Evolutionary conservation across 164 flowering plant genomes (phyloP).

Genomic region (Chimonanthus salicifolius): DNA sequence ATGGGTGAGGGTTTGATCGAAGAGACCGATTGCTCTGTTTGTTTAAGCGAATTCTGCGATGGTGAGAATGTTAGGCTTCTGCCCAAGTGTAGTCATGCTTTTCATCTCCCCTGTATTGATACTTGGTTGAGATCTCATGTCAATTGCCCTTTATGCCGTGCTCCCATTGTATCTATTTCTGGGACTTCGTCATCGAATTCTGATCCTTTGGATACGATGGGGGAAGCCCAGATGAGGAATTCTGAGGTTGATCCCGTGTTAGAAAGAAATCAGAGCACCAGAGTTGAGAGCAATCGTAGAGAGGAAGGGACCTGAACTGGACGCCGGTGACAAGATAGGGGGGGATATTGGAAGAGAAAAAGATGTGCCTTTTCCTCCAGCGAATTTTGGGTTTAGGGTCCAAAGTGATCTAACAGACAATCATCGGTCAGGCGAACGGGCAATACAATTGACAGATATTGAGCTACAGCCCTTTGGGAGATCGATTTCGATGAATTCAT

Average conservation of each 20-base stretch:
- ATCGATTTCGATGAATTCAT: conserved; percentile 50
- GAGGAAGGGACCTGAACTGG: conserved; percentile 18
- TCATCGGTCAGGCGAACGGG: conserved; percentile 4
- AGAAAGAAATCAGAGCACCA: conserved; percentile 1
- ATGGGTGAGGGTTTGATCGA: conserved; percentile 61
- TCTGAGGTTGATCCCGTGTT: conserved; percentile 13
- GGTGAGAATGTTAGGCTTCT: conserved; percentile 49
- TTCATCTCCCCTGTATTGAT: conserved; percentile 63
- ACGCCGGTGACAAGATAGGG: conserved; percentile 1
- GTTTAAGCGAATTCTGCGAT: conserved; percentile 53
- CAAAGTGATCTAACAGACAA: conserved; percentile 28
- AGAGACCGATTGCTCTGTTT: conserved; percentile 64
- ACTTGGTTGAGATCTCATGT: conserved; percentile 67
- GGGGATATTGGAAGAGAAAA: conserved; percentile 3
- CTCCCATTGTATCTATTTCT: conserved; percentile 24
- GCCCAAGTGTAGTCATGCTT: conserved; percentile 75
- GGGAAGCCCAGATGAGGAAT: conserved; percentile 21
- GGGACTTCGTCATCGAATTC: conserved; percentile 6
- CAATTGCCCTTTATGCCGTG: conserved; percentile 67
- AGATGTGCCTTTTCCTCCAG: background rate
- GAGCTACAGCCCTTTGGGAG: conserved; percentile 33
- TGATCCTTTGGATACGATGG: conserved; percentile 2
- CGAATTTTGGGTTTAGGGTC: conserved; percentile 15
- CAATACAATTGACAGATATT: conserved; percentile 1
- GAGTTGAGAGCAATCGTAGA: conserved; percentile 6